These are phyloP conservation scores for Leishmania braziliensis DNA, from an alignment of 208 protist genomes.

Conservation along the genomic window DNA sequence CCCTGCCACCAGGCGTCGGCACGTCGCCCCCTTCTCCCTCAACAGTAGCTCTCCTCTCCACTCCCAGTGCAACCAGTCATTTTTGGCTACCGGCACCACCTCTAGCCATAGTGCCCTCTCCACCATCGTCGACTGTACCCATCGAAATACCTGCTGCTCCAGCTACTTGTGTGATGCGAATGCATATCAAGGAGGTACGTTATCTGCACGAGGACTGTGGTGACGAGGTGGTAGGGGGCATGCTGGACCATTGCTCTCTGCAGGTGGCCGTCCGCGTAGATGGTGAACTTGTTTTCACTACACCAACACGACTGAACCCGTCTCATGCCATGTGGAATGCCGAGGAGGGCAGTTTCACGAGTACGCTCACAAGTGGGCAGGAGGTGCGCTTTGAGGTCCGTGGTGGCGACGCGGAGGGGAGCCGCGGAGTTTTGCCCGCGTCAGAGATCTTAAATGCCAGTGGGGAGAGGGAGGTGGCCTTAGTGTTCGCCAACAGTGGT, in stretches of 20 bases:
- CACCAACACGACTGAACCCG: slow-evolving; percentile 33
- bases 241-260: slow-evolving; percentile 39
- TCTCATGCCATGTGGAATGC: slow-evolving; percentile 45
- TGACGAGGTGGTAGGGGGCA: slow-evolving; percentile 38
- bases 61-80: not conserved
- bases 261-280: slow-evolving; percentile 62
- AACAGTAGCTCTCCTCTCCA: not conserved
- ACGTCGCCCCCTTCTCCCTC: not conserved
- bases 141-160: not conserved
- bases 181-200: slow-evolving; percentile 45
- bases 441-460: slow-evolving; percentile 25
- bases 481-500: slow-evolving; percentile 5
- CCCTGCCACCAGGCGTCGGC: not conserved
- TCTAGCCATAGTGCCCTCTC: not conserved
- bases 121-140: not conserved
- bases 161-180: not conserved
- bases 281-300: slow-evolving; percentile 39
- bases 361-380: slow-evolving; percentile 20
- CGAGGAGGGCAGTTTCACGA: slow-evolving; percentile 35
- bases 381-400: slow-evolving; percentile 61
- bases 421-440: slow-evolving; percentile 11
- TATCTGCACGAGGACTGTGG: slow-evolving; percentile 35
- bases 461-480: slow-evolving; percentile 16
- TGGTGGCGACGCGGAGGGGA: slow-evolving; percentile 30
- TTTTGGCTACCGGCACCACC: slow-evolving; percentile 3